Evolutionary conservation across 73 alveolate genomes (phyloP).

Genomic region (Uronychia binucleata): DNA sequence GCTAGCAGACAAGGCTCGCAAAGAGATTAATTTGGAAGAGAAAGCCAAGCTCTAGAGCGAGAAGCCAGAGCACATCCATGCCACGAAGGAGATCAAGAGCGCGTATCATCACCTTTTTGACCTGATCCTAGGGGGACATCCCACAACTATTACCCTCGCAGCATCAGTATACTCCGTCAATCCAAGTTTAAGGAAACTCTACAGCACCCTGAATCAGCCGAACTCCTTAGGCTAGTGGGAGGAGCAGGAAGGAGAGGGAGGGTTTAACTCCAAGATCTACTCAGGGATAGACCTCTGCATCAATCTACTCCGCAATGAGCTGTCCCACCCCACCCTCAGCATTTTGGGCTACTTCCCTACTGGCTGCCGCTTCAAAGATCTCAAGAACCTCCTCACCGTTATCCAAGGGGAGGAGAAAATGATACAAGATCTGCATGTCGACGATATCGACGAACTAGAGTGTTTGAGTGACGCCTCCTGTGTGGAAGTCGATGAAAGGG

Average conservation of each 20-base stretch:
- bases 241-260: not conserved
- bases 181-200: not conserved
- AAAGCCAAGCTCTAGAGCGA: not conserved
- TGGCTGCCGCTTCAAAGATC: not conserved
- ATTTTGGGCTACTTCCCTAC: not conserved
- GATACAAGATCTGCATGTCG: not conserved
- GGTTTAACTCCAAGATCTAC: not conserved
- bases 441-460: not conserved
- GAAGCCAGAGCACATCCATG: slow-evolving; percentile 13
- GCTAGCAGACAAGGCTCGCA: slow-evolving; percentile 21
- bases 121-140: slow-evolving; percentile 34
- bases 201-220: not conserved
- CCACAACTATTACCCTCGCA: slow-evolving; percentile 33
- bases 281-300: not conserved
- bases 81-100: slow-evolving; percentile 7
- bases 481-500: not conserved
- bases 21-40: slow-evolving; percentile 9
- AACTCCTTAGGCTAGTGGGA: not conserved
- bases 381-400: not conserved
- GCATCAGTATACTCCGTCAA: slow-evolving; percentile 3
- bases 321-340: not conserved
- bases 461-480: not conserved
- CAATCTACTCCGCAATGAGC: not conserved
- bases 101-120: slow-evolving; percentile 40
- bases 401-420: not conserved